A percentile compares a stretch with the other conserved stretches of the same genome.
Conservation (phyloP, 495 filamentous ascomycete species). For the Usnea hakonensis region DNA sequence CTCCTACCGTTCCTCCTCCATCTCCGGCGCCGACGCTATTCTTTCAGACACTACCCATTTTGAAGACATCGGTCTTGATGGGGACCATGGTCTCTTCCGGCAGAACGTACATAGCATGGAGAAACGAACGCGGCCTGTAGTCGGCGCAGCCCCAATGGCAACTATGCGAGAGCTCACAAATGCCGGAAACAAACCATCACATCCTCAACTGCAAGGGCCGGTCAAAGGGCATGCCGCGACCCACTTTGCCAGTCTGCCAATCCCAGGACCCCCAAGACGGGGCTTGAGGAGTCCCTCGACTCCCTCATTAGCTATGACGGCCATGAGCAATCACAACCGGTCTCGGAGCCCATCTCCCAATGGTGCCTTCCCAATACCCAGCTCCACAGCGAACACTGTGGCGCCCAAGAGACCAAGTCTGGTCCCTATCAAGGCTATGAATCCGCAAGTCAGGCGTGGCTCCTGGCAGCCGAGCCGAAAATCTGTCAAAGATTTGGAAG, state of each 20-base stretch:
- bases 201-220: conserved; percentile 34
- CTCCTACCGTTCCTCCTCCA: conserved; percentile 71
- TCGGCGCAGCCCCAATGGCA: conserved; percentile 4
- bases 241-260: conserved; percentile 30
- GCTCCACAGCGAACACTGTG: conserved; percentile 3
- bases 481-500: conserved; percentile 68
- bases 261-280: conserved; percentile 23
- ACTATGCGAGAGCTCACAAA: conserved; percentile 32
- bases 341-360: conserved; percentile 36
- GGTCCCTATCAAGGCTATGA: conserved; percentile 7
- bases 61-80: conserved; percentile 85
- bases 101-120: conserved; percentile 23
- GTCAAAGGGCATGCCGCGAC: conserved; percentile 25
- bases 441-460: conserved; percentile 17
- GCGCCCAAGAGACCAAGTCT: conserved; percentile 10
- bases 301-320: conserved; percentile 31
- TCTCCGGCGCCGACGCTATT: conserved; percentile 56
- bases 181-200: conserved; percentile 24
- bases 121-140: conserved; percentile 18
- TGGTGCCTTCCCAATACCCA: conserved; percentile 1
- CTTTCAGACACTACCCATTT: conserved; percentile 72
- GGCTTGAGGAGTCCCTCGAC: conserved; percentile 38
- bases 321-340: conserved; percentile 25
- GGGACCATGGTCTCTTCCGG: conserved; percentile 38
- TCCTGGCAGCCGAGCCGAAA: conserved; percentile 75